Conservation (phyloP, 179 eudicot genomes). For the Beta macrorhiza region DNA sequence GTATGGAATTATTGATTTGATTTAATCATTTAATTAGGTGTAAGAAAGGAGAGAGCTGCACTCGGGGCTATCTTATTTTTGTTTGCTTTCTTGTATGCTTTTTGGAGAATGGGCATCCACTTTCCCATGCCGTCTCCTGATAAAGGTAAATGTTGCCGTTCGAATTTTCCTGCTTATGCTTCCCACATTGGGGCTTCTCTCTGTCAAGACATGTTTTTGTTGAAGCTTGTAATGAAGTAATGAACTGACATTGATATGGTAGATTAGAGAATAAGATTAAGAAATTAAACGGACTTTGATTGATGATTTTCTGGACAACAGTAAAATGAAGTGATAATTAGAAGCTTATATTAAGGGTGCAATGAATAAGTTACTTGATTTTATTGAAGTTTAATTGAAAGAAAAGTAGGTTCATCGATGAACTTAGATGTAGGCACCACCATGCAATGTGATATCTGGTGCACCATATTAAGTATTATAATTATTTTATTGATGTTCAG, state of each 20-base stretch:
- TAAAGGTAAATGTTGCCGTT: conserved; percentile 52
- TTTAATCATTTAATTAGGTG: conserved; percentile 40
- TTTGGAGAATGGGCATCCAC: conserved; percentile 98
- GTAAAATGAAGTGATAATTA: no score
- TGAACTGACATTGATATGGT: no score
- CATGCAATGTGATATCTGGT: no score
- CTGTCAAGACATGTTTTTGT: not conserved
- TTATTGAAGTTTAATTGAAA: no score
- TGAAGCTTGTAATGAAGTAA: not conserved
- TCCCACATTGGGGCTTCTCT: not conserved
- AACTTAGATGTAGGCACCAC: no score
- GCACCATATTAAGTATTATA: no score
- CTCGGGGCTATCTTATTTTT: conserved; percentile 83
- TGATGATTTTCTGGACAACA: no score
- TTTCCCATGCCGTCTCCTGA: conserved; percentile 99
- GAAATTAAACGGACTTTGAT: no score
- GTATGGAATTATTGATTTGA: not conserved
- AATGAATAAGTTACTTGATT: no score
- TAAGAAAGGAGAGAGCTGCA: conserved; percentile 90
- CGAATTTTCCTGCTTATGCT: not conserved
- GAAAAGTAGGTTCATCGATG: no score
- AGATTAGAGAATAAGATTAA: no score
- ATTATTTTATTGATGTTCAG: not conserved
- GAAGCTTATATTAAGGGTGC: no score
- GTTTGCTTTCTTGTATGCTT: conserved; percentile 79